Evolutionary conservation across 352 stramenopile species (phyloP), one percentile per base, ranked within the genome.

Genomic region (Saprolegnia parasitica): DNA sequence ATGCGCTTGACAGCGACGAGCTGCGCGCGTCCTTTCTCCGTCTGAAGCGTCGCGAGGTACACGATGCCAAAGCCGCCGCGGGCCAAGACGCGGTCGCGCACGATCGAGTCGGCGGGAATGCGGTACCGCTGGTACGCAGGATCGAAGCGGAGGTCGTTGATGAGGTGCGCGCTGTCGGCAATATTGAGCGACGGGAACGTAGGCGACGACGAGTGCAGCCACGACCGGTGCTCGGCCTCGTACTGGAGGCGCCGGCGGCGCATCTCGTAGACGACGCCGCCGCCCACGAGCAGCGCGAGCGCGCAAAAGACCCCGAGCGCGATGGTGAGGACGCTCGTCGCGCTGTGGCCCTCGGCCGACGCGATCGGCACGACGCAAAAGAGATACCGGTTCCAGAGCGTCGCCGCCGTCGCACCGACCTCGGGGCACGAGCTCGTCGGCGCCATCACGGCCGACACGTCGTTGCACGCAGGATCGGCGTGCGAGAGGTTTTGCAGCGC

Each of bases 41-140:
- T 55, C n/a, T 40, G 11, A 71, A 90, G 89, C 10, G 67, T 78
- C 0, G 83, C 86, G 29, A 93, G 66, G 64, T 86, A 88, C 10
- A 93, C 80, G 37, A 87, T 79, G 23, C 86, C 86, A 60, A 89
- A 93, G 39, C 86, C 86, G 18, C 86, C 86, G 67, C 90, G 87
- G 0, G 86, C 86, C 46, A 93, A 79, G 0, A 77, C 77, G 40
- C 83, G 81, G 29, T 88, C 74, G 29, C 91, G 74, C 37, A 78
- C 73, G 45, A 93, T 79, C 35, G 90, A 81, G 32, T 78, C 78
- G 18, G 77, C 79, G 15, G 82, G 81, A 26, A 93, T 88, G 46
- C 84, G 83, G 74, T 91, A 91, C 65, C 90, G 90, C 52, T 90
- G 68, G 10, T 91, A 77, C 5, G 73, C 83, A 21, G 78, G 81